Evolutionary conservation across 73 alveolate genomes (phyloP), one percentile per base, ranked within the genome.

Genomic region (Paramecium primaurelia): DNA sequence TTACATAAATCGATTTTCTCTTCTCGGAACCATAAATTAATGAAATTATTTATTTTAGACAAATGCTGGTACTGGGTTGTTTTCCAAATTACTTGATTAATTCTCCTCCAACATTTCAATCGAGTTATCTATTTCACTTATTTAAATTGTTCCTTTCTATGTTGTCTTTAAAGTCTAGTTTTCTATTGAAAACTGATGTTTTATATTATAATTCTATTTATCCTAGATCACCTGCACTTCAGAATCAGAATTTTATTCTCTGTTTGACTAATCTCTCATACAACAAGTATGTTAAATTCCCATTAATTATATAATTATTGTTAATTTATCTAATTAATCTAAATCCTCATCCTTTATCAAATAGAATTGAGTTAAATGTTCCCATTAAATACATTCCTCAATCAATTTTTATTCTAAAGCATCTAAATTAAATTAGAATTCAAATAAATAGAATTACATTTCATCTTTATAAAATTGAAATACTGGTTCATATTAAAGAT

Each of bases 41-140:
- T 73, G 87, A 3, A 28, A 32, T 28, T 34, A 64, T 34, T 64
- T 64, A 64, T 34, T 64, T 64, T 64, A 12, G 42, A 64, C 84
- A 64, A 64, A 64, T 64, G 42, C 84, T 32, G 84, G 84, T 32
- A 64, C 26, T 28, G 84, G 84, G 30, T 64, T 64, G 51, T 64
- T 64, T 64, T 64, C 84, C 22, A 64, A 64, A 64, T 64, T 64
- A 64, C 84, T 64, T n/a, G 84, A 64, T 64, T 64, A 64, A 28
- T 64, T 32, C 47, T 64, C 84, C 18, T 64, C 84, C 20, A 64
- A 2, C 42, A 32, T 64, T 32, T 64, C 84, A 18, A 16, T 5
- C 12, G 84, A 28, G 84, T n/a, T 64, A 10, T 64, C 84, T 32
- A 10, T 32, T 25, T 64, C 42, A 28, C 22, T 34, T 16, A 54